Evolutionary conservation across 768 basidiomycete genomes (phyloP).

Genomic region (Terana coerulea): DNA sequence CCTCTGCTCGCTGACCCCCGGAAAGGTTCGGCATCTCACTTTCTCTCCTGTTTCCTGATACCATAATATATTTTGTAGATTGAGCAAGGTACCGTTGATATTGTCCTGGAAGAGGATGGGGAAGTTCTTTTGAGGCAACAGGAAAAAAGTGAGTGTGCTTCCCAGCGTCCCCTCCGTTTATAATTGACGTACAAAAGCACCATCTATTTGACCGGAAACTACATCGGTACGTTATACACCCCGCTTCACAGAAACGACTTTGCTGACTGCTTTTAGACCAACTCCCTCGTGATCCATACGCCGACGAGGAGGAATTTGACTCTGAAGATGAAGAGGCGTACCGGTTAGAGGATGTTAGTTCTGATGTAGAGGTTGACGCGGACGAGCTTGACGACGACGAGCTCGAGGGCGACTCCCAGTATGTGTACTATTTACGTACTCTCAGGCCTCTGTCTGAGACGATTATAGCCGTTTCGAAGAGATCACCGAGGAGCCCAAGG

Average conservation of each 20-base stretch:
- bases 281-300: slow-evolving; percentile 28
- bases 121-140: slow-evolving; percentile 65
- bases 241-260: slow-evolving; percentile 58
- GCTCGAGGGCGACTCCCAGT: slow-evolving; percentile 47
- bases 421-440: slow-evolving; percentile 16
- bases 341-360: slow-evolving; percentile 13
- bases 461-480: slow-evolving; percentile 70
- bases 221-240: slow-evolving; percentile 36
- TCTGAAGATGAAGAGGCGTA: slow-evolving; percentile 24
- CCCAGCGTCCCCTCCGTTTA: slow-evolving; percentile 55
- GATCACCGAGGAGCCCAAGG: slow-evolving; percentile 38
- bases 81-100: slow-evolving; percentile 69
- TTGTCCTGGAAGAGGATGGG: slow-evolving; percentile 66
- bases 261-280: slow-evolving; percentile 42
- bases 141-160: slow-evolving; percentile 70
- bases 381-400: slow-evolving; percentile 11
- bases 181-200: slow-evolving; percentile 47
- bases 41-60: slow-evolving; percentile 16
- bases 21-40: slow-evolving; percentile 52
- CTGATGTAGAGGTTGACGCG: slow-evolving; percentile 14
- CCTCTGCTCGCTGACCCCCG: slow-evolving; percentile 76
- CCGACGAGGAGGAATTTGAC: slow-evolving; percentile 32
- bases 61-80: slow-evolving; percentile 40
- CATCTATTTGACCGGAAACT: slow-evolving; percentile 15
- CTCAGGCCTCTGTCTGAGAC: background rate